Evolutionary conservation across 495 filamentous ascomycete species (phyloP).

Genomic region (Rhypophila decipiens): DNA sequence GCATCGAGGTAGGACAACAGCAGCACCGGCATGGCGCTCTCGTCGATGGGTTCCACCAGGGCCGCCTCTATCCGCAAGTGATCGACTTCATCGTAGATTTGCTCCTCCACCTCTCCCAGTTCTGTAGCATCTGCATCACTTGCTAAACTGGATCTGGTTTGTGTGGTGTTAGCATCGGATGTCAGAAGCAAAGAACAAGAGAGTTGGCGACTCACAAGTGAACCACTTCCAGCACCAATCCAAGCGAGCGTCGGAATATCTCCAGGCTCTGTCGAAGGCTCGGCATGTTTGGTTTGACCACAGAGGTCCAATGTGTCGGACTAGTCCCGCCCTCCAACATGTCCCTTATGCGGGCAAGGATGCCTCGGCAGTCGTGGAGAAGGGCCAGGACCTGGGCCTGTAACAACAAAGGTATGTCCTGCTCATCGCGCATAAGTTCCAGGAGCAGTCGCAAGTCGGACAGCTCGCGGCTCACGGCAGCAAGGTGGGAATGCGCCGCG

Average conservation of each 20-base stretch:
- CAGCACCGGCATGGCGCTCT: conserved; percentile 1
- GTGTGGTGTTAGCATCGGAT: not conserved
- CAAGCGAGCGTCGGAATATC: conserved; percentile 14
- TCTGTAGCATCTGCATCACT: not conserved
- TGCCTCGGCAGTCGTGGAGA: conserved; percentile 15
- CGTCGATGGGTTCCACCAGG: not conserved
- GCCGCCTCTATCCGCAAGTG: conserved; percentile 1
- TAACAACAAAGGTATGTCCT: conserved; percentile 12
- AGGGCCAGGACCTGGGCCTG: conserved; percentile 15
- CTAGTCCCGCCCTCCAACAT: conserved; percentile 12
- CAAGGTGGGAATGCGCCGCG: conserved; percentile 19
- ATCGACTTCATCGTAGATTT: conserved; percentile 11
- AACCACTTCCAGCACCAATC: conserved; percentile 17
- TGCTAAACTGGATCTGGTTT: not conserved
- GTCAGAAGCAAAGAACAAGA: not conserved
- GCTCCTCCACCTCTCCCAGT: not conserved
- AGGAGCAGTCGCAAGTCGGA: conserved; percentile 25
- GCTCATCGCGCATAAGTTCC: conserved; percentile 21
- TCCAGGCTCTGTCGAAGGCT: conserved; percentile 9
- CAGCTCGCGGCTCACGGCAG: conserved; percentile 22
- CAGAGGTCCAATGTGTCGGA: conserved; percentile 12
- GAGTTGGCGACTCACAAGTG: conserved; percentile 8
- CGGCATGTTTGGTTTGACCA: conserved; percentile 8
- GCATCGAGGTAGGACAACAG: conserved; percentile 12
- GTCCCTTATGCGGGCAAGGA: conserved; percentile 13